Base-by-base conservation (phyloP, 768 basidiomycete genomes). In the Boletellus emodensis region DNA sequence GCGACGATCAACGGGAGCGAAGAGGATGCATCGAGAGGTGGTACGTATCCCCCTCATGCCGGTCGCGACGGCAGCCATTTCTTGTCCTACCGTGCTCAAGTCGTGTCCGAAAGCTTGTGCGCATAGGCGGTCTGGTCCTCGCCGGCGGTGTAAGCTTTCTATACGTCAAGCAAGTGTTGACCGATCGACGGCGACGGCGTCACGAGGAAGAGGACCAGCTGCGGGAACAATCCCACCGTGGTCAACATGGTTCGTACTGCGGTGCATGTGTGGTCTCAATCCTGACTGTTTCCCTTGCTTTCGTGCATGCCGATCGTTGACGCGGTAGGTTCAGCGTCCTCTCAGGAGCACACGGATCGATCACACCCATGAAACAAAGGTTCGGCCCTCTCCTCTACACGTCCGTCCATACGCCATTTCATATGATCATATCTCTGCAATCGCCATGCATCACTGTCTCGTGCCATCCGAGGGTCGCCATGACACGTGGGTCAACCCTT, bases 141-240 rank as follows among this genome's bases (percentile, higher is more conserved):
- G 56, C 55, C 3, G 66, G 60, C 10, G 66, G 66, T 14, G 63
- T 54, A 0, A 59, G 66, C 39, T 68, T 68, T 50, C 42, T 68
- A 35, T 67, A 62, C 22, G 66, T 64, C 47, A 68, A 68, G 46
- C 66, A 51, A 14, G 47, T 67, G 22, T 49, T 68, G 55, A 54
- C 39, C 6, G 53, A 60, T 12, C 62, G 68, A 34, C 58, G 66
- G 44, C 54, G 58, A 44, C 66, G 48, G 26, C 58, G 30, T 11
- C 48, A 55, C 46, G 56, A 57, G 11, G 50, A 66, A 18, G 50
- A 55, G 28, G 58, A 57, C 44, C 60, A 11, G 18, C 1, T 36
- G 2, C 34, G 33, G 18, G 64, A 58, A 44, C 56, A 44, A 9
- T 17, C 26, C n/a, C 18, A 26, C 20, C 40, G 8, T 17, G 46